Evolutionary conservation across 208 protist genomes (phyloP).

Genomic region (Crithidia sp.): DNA sequence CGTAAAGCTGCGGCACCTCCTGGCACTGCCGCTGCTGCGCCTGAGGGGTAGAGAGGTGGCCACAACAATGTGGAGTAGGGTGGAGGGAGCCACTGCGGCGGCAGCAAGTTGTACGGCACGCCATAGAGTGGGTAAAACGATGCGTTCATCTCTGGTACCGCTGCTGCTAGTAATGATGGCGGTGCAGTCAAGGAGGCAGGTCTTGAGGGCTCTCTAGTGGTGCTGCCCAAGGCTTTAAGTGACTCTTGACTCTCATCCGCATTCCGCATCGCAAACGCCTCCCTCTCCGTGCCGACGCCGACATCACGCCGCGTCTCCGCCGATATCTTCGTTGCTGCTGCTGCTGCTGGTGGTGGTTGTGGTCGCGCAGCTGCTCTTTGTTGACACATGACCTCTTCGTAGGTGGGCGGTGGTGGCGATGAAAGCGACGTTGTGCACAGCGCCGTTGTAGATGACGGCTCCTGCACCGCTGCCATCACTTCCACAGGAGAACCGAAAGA

Average conservation of each 20-base stretch:
- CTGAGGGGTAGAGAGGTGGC: too few relatives aligned
- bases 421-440: background rate
- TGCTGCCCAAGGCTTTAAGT: background rate
- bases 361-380: background rate
- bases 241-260: background rate
- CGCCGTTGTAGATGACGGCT: background rate
- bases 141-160: too few relatives aligned
- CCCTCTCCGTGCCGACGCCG: slow-evolving; percentile 19
- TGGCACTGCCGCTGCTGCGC: too few relatives aligned
- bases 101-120: too few relatives aligned
- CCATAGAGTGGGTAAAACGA: too few relatives aligned
- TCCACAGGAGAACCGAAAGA: background rate
- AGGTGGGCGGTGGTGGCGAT: slow-evolving; percentile 13
- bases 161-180: too few relatives aligned
- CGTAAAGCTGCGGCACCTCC: too few relatives aligned
- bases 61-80: too few relatives aligned
- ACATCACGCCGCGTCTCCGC: slow-evolving; percentile 3
- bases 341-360: background rate
- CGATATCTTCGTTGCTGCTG: background rate
- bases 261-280: background rate
- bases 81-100: too few relatives aligned
- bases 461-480: background rate
- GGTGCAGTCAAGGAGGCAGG: background rate
- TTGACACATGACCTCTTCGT: slow-evolving; percentile 18
- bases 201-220: too few relatives aligned